phyloP scores from a whole-genome alignment of 1,284 basidiomycete species.

The Ganoderma sp. region DNA sequence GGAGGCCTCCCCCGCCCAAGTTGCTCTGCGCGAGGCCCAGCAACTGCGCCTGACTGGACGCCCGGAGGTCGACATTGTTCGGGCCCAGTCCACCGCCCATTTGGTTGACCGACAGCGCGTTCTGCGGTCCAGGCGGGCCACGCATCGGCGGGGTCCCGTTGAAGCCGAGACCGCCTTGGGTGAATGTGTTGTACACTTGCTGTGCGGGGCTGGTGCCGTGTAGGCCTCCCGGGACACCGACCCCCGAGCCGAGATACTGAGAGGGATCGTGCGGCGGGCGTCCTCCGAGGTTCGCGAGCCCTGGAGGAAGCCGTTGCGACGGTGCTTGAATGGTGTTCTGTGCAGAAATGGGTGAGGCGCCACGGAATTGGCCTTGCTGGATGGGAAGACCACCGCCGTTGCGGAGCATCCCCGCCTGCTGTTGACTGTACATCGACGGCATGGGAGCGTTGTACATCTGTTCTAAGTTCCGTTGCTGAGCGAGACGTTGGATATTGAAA shows the following conservation, averaged over 20 bases:
- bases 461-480: constrained; percentile 58
- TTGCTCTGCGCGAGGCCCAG: constrained; percentile 52
- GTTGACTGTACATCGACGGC: constrained; percentile 59
- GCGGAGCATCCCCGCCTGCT: constrained; percentile 53
- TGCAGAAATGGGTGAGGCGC: constrained; percentile 64
- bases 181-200: constrained; percentile 58
- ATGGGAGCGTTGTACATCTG: constrained; percentile 60
- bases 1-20: constrained; percentile 40
- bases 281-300: constrained; percentile 80
- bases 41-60: constrained; percentile 55
- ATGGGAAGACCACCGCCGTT: constrained; percentile 59
- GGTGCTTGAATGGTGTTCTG: constrained; percentile 53
- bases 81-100: constrained; percentile 55
- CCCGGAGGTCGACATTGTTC: constrained; percentile 59
- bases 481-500: constrained; percentile 61
- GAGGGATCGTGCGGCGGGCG: constrained; percentile 78
- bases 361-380: constrained; percentile 70
- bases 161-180: constrained; percentile 50
- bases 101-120: constrained; percentile 53
- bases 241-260: constrained; percentile 63
- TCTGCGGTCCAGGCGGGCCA: constrained; percentile 55
- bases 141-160: constrained; percentile 58
- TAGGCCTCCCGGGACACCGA: constrained; percentile 54
- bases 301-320: constrained; percentile 72
- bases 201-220: constrained; percentile 55